Evolutionary conservation across 1,284 basidiomycete genomes (phyloP), one percentile per base, ranked within the genome.

Genomic region (Marasmius oreades): DNA sequence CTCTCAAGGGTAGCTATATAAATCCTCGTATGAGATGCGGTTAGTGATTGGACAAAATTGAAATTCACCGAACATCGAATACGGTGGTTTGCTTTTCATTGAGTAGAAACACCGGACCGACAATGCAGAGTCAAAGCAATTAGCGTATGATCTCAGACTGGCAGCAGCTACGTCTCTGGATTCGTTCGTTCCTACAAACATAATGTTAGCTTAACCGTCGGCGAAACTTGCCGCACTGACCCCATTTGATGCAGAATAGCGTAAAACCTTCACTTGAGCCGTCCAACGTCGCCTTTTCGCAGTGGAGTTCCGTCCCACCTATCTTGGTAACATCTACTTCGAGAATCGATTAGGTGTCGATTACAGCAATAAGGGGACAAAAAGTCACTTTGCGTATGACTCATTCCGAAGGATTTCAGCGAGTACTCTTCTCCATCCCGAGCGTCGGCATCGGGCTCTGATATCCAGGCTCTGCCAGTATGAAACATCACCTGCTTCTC

Each of bases 401-500:
- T 64, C 56, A 71, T 52, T 7, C 59, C 61, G 3, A 61, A 22
- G 53, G 71, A 71, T 14, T 76, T 46, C 18, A 44, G 31, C 23
- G 37, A 79, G 18, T 77, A 78, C 37, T 78, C 79, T 43, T 83
- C 80, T 56, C 80, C 79, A 3, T 63, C 28, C 28, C 28, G 28
- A 31, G 28, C 28, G 28, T 31, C 60, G 7, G 75, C 54, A n/a
- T 67, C 59, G 57, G 52, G 47, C 10, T 56, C 58, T 22, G 55
- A 33, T 39, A 59, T 10, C 55, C 39, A 53, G 7, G 76, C 79
- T 44, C 78, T 77, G 1, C 88, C 86, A 0, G 85, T 88, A 63
- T 90, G 88, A 16, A 82, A 64, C 4, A 88, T 62, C 0, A 85
- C 80, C 65, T 91, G 89, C 62, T 88, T 90, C 67, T 92, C 89